These are phyloP conservation scores for Penicillium subrubescens DNA, from an alignment of 495 filamentous ascomycete genomes.

Conservation along the genomic window DNA sequence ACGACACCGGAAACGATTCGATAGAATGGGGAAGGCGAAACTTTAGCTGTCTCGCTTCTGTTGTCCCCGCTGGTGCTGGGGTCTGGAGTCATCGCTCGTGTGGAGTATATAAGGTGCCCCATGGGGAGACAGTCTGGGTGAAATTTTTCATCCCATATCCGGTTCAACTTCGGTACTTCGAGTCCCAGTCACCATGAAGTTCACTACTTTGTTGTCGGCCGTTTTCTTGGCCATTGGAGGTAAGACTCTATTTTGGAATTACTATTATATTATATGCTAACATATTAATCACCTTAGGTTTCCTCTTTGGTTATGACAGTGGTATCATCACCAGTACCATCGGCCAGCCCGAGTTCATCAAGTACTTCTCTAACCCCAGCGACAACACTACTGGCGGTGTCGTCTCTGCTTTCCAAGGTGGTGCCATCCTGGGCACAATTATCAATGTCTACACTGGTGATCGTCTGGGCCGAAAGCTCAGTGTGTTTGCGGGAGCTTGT, in stretches of 20 bases:
- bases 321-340: constrained; percentile 48
- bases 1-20: background rate
- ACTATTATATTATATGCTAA: background rate
- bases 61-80: background rate
- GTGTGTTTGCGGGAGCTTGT: constrained; percentile 46
- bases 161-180: background rate
- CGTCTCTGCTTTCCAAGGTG: constrained; percentile 48
- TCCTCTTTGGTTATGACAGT: constrained; percentile 38
- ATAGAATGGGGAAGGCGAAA: background rate
- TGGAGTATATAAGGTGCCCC: constrained; percentile 7
- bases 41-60: background rate
- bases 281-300: constrained; percentile 16
- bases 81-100: background rate
- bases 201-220: constrained; percentile 28
- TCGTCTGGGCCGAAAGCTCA: constrained; percentile 42
- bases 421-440: constrained; percentile 49
- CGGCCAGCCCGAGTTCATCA: constrained; percentile 41
- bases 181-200: constrained; percentile 11
- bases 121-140: constrained; percentile 1
- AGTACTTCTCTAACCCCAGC: constrained; percentile 40
- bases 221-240: constrained; percentile 33
- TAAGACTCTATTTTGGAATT: background rate
- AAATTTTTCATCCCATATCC: background rate
- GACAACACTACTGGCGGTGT: constrained; percentile 47
- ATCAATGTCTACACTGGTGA: constrained; percentile 46